These are phyloP conservation scores for Hansenula lynferdii DNA, from an alignment of 1,139 yeast species.

Conservation along the genomic window DNA sequence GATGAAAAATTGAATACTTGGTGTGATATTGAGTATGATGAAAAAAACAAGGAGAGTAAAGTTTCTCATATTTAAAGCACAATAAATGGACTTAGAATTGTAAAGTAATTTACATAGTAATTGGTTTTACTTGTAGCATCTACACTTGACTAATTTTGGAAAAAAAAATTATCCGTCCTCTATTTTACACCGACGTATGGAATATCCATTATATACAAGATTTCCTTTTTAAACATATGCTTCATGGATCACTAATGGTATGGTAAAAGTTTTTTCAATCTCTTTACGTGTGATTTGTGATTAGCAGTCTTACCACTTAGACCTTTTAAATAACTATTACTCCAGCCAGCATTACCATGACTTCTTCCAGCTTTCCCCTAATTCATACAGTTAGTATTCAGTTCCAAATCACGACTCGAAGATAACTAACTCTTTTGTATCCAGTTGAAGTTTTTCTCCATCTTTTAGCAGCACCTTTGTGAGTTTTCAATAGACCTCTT, in stretches of 20 bases:
- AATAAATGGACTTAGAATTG: no score
- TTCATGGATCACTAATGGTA: constrained; percentile 21
- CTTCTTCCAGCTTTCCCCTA: constrained; percentile 81
- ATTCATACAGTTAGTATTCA: neutral
- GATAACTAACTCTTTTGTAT: constrained; percentile 26
- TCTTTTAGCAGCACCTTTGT: constrained; percentile 65
- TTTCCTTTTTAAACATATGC: neutral
- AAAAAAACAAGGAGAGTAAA: constrained; percentile 14
- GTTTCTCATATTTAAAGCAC: neutral
- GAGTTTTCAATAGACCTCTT: constrained; percentile 34
- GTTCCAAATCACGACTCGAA: neutral
- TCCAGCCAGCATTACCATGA: constrained; percentile 92
- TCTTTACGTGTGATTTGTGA: constrained; percentile 36
- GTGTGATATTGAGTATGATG: constrained; percentile 35
- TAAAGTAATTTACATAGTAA: neutral
- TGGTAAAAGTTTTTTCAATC: constrained; percentile 43
- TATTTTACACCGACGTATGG: no score
- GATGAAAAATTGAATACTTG: constrained; percentile 41
- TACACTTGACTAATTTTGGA: no score
- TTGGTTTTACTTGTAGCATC: neutral
- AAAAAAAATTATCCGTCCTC: no score
- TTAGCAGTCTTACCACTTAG: constrained; percentile 64
- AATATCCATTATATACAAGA: neutral
- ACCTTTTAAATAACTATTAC: constrained; percentile 55
- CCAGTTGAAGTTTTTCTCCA: constrained; percentile 67